phyloP scores from a whole-genome alignment of 805 yeast species.

The Lipomyces starkeyi region DNA sequence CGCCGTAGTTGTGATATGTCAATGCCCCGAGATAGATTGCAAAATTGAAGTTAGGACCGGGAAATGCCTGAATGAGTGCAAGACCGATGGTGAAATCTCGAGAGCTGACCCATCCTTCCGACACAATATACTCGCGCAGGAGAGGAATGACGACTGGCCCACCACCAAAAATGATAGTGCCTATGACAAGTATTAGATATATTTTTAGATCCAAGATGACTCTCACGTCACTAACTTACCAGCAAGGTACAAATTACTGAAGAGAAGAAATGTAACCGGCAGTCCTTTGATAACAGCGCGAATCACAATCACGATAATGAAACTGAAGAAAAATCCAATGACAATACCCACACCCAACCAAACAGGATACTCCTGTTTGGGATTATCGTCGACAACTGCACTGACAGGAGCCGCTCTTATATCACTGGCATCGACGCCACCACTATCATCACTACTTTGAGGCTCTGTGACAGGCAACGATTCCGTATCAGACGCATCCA shows the following conservation, averaged over 20 bases:
- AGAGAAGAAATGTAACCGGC: constrained; percentile 27
- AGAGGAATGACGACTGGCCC: constrained; percentile 37
- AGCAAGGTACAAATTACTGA: constrained; percentile 32
- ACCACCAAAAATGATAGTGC: constrained; percentile 35
- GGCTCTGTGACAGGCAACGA: background rate
- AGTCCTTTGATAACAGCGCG: constrained; percentile 19
- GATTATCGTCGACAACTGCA: constrained; percentile 2
- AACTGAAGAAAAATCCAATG: constrained; percentile 21
- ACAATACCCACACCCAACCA: constrained; percentile 26
- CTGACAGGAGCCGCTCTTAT: constrained; percentile 21
- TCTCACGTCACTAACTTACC: constrained; percentile 6
- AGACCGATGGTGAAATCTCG: constrained; percentile 35
- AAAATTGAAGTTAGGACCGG: constrained; percentile 36
- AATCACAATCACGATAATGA: constrained; percentile 29
- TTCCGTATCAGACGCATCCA: constrained; percentile 7
- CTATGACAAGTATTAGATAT: background rate
- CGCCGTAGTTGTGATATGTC: constrained; percentile 30
- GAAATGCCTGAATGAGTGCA: constrained; percentile 35
- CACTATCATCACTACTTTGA: background rate
- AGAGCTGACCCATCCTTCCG: constrained; percentile 33
- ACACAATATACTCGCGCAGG: constrained; percentile 33
- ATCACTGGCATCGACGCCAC: constrained; percentile 26
- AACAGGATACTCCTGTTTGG: constrained; percentile 20
- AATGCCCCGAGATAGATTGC: constrained; percentile 35
- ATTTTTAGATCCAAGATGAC: background rate